Conservation (phyloP, 345 rosid species). For the Eucalyptus sp. region DNA sequence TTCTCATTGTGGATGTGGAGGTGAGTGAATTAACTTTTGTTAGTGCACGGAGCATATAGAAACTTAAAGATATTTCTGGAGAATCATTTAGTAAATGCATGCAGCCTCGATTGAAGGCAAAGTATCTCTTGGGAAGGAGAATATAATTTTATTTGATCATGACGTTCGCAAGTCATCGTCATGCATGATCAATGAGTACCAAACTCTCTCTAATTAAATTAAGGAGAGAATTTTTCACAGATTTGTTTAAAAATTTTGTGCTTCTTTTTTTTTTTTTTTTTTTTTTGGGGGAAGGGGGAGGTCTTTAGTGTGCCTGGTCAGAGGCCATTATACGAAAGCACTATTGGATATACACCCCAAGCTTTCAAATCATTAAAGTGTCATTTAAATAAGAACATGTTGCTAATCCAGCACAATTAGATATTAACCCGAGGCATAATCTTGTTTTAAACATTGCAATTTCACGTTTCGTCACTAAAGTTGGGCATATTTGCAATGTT, state of each 20-base stretch:
- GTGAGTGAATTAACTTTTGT: not conserved
- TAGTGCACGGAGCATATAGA: not conserved
- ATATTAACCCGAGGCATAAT: not conserved
- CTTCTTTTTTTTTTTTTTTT: not conserved
- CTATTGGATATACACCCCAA: not conserved
- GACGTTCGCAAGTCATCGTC: not conserved
- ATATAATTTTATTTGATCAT: not conserved
- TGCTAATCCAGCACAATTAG: not conserved
- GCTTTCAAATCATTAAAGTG: not conserved
- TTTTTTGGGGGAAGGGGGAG: not conserved
- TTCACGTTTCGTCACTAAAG: not conserved
- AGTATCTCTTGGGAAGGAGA: not conserved
- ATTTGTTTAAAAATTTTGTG: not conserved
- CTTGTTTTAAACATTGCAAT: not conserved
- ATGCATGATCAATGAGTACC: not conserved
- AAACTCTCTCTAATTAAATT: not conserved
- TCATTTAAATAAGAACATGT: not conserved
- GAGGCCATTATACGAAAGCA: not conserved
- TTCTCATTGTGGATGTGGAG: not conserved
- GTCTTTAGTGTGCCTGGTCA: not conserved
- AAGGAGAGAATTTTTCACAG: not conserved
- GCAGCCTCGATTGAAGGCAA: not conserved
- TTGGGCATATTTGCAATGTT: not conserved
- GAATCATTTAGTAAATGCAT: not conserved
- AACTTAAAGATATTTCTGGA: not conserved